Conservation (phyloP, 495 filamentous ascomycete species). For the Rostrohypoxylon terebratum region DNA sequence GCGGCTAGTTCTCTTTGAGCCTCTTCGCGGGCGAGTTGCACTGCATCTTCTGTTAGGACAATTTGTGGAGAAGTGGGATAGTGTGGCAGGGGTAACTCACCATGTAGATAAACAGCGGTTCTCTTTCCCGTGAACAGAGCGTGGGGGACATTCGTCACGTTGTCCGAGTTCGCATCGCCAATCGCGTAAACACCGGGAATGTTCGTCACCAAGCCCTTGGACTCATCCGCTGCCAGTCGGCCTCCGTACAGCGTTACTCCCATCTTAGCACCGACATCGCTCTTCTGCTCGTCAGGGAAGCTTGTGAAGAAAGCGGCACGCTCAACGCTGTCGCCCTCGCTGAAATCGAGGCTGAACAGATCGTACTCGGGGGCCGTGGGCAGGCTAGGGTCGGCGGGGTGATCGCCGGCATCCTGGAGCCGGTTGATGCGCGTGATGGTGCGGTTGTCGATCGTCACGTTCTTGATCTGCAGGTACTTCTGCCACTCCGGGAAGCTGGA, state of each 20-base stretch:
- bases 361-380: conserved; percentile 57
- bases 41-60: conserved; percentile 26
- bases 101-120: conserved; percentile 66
- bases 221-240: conserved; percentile 59
- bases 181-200: conserved; percentile 65
- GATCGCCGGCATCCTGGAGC: conserved; percentile 56
- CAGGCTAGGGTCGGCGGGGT: conserved; percentile 53
- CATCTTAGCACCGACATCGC: conserved; percentile 52
- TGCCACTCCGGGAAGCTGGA: conserved; percentile 59
- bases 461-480: conserved; percentile 59
- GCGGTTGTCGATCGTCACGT: conserved; percentile 65
- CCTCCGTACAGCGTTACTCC: conserved; percentile 58
- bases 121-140: conserved; percentile 69
- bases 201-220: conserved; percentile 57
- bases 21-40: conserved; percentile 47
- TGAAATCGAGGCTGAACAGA: conserved; percentile 66
- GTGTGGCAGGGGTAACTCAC: conserved; percentile 50
- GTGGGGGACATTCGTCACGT: conserved; percentile 69
- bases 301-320: conserved; percentile 64
- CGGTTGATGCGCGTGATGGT: conserved; percentile 62
- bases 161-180: conserved; percentile 68
- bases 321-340: conserved; percentile 56
- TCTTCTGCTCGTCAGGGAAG: conserved; percentile 60
- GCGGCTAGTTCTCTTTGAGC: conserved; percentile 35
- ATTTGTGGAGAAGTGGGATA: background rate